Base-by-base conservation (phyloP, 2,329 filamentous ascomycete genomes). In the Fusarium cyanostomum region DNA sequence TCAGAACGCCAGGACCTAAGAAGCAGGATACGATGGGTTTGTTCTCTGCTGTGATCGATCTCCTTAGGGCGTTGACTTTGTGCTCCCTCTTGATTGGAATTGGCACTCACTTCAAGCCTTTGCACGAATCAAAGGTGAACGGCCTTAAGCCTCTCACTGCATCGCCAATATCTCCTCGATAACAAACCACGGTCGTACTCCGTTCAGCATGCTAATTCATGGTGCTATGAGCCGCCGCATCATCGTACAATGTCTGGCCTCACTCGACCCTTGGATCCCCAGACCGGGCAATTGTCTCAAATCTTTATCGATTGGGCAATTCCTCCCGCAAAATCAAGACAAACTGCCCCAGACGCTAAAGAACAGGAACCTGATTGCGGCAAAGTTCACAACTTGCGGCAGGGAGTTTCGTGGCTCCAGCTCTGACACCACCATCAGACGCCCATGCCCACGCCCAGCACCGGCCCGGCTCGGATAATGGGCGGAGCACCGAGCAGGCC, bases 391-490 rank as follows among this genome's bases (percentile, higher is more conserved):
- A 56, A 51, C 58, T 38, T 51, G 34, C 56, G 15, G 35, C 35
- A 59, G 50, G 55, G 52, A 52, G 45, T 21, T 52, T 51, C 54
- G 52, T 69, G 62, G 60, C 60, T 50, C 60, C 56, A 52, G 31
- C 50, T 57, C 60, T 56, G 49, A 58, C 48, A 65, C 55, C 41
- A 59, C 57, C 35, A 46, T 63, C 52, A 63, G 30, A 31, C 35
- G 31, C 42, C 31, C 42, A 42, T 34, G 21, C 21, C 21, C 21
- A 21, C 21, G 37, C 44, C 45, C 54, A 60, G 50, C 54, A 70
- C 68, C 68, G 68, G 68, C 58, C 68, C 66, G 68, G 68, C 64
- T 71, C 68, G 68, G 68, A 70, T 31, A 57, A 69, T 59, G 49
- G 56, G 64, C 67, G 68, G 64, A 68, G 66, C 56, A 65, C 67